Conservation (phyloP, 2,329 filamentous ascomycete genomes). For the Claviceps lovelessii region DNA sequence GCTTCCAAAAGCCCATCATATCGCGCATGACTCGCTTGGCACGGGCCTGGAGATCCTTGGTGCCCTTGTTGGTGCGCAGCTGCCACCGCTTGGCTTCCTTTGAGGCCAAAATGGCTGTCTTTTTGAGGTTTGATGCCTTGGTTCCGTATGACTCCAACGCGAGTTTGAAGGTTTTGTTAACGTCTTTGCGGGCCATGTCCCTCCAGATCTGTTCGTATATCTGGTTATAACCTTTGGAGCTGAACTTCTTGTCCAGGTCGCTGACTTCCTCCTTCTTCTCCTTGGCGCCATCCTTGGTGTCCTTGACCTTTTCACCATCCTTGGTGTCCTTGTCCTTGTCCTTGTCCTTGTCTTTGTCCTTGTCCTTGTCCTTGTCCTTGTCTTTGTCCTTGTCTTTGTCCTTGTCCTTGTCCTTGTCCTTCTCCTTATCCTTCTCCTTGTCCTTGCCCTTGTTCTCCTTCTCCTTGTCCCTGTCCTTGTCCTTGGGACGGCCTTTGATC, state of each 20-base stretch:
- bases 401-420: conserved; percentile 24
- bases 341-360: conserved; percentile 27
- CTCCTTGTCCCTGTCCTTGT: conserved; percentile 27
- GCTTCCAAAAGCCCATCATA: conserved; percentile 99
- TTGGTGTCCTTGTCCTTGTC: conserved; percentile 28
- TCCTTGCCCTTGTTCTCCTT: conserved; percentile 33
- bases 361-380: conserved; percentile 37
- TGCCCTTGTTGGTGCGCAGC: conserved; percentile 92
- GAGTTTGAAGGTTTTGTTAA: conserved; percentile 81
- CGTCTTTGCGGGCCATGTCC: conserved; percentile 83
- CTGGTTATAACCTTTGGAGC: conserved; percentile 87
- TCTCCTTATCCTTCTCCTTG: conserved; percentile 27
- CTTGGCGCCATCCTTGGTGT: conserved; percentile 32
- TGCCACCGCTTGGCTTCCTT: conserved; percentile 98
- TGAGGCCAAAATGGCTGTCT: conserved; percentile 89
- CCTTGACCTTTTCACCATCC: conserved; percentile 27
- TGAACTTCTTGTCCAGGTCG: conserved; percentile 51
- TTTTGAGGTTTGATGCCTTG: conserved; percentile 90
- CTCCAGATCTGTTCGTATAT: conserved; percentile 97
- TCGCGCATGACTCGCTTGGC: conserved; percentile 98
- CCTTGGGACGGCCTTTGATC: conserved; percentile 38
- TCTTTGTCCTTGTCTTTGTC: conserved; percentile 34
- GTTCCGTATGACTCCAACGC: conserved; percentile 74
- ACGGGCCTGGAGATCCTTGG: conserved; percentile 90
- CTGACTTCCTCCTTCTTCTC: conserved; percentile 37